phyloP scores from a whole-genome alignment of 306 rosid genomes.

The Arachis hypogaea region DNA sequence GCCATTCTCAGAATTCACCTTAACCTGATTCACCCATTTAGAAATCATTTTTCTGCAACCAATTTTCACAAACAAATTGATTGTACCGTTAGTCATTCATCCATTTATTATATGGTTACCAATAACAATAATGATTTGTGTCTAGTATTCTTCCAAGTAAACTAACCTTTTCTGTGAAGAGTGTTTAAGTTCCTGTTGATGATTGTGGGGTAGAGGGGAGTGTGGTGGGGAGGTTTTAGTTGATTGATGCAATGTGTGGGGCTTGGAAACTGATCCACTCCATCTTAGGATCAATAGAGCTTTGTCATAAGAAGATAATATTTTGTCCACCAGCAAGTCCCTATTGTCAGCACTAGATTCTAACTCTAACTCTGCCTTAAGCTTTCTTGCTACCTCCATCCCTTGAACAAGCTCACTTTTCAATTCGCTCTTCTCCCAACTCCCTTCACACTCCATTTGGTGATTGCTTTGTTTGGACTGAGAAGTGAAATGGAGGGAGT shows the following conservation, averaged over 20 bases:
- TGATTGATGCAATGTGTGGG: constrained; percentile 30
- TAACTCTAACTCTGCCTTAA: constrained; percentile 50
- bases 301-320: constrained; percentile 70
- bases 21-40: constrained; percentile 66
- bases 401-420: constrained; percentile 68
- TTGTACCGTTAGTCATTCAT: constrained; percentile 7
- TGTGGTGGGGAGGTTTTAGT: constrained; percentile 40
- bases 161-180: constrained; percentile 73
- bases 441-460: constrained; percentile 56
- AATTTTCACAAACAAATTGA: constrained; percentile 14
- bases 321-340: constrained; percentile 57
- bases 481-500: constrained; percentile 11
- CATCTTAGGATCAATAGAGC: constrained; percentile 64
- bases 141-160: neutral
- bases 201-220: constrained; percentile 40
- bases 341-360: constrained; percentile 48
- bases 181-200: constrained; percentile 44
- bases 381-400: constrained; percentile 68
- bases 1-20: constrained; percentile 61
- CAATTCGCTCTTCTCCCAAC: constrained; percentile 61
- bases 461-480: neutral
- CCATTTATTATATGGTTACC: neutral
- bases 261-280: constrained; percentile 43
- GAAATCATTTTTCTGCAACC: constrained; percentile 67
- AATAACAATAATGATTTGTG: too few species aligned